Evolutionary conservation across 78 protist species (phyloP).

Genomic region (Dictyostelium purpureum): DNA sequence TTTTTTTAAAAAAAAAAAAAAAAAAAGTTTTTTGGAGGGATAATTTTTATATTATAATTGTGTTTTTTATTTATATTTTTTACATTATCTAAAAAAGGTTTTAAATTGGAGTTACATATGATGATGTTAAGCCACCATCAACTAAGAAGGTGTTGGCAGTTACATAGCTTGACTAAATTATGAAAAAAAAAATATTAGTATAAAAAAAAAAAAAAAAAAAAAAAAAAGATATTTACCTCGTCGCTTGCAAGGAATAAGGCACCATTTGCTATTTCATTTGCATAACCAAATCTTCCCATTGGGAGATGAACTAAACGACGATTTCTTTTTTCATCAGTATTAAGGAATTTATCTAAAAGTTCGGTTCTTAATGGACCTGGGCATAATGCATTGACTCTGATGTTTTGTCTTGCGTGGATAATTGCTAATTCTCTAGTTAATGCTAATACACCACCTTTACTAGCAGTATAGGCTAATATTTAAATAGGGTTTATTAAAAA

Average conservation of each 20-base stretch:
- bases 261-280: constrained; percentile 87
- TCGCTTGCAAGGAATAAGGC: constrained; percentile 88
- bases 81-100: background rate
- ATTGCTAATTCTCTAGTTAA: constrained; percentile 89
- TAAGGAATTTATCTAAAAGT: constrained; percentile 69
- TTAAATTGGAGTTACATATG: constrained; percentile 87
- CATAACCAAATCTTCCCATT: constrained; percentile 90
- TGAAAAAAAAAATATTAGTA: background rate
- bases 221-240: constrained; percentile 28
- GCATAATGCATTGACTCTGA: constrained; percentile 88
- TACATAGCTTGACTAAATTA: constrained; percentile 72
- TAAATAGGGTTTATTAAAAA: background rate
- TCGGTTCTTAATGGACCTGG: constrained; percentile 91
- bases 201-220: background rate
- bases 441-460: constrained; percentile 91
- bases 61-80: no score
- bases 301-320: constrained; percentile 90
- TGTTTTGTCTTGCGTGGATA: constrained; percentile 85
- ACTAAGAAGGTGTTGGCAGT: constrained; percentile 83
- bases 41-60: no score
- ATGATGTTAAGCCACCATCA: constrained; percentile 89
- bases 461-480: constrained; percentile 82
- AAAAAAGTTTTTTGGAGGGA: background rate
- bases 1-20: no score
- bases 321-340: constrained; percentile 89